phyloP scores from a whole-genome alignment of 1,139 yeast species.

The Spathaspora sp. region DNA sequence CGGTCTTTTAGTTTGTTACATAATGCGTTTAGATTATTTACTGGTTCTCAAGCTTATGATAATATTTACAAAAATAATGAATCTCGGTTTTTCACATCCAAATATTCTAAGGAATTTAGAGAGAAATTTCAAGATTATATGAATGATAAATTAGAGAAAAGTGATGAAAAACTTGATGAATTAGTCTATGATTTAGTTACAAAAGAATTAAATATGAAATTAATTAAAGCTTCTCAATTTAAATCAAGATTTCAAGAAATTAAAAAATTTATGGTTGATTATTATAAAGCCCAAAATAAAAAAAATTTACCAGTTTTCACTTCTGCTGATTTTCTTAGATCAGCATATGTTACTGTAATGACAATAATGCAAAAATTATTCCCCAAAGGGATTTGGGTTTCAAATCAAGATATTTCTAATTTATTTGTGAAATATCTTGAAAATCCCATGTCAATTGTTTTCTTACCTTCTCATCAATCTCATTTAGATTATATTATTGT shows the following conservation, averaged over 20 bases:
- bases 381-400: constrained; percentile 47
- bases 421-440: constrained; percentile 33
- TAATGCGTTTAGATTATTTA: constrained; percentile 32
- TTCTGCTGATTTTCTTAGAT: constrained; percentile 27
- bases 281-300: constrained; percentile 36
- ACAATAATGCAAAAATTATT: constrained; percentile 36
- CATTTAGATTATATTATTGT: constrained; percentile 66
- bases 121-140: constrained; percentile 29
- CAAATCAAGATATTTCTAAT: constrained; percentile 29
- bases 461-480: constrained; percentile 58
- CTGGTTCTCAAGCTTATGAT: constrained; percentile 25
- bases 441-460: constrained; percentile 46
- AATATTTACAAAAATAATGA: constrained; percentile 37
- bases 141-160: constrained; percentile 31
- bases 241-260: constrained; percentile 36
- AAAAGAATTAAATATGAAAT: constrained; percentile 41
- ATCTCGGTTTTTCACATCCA: constrained; percentile 36
- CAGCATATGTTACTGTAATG: constrained; percentile 42
- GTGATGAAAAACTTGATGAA: constrained; percentile 38
- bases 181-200: constrained; percentile 39
- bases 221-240: constrained; percentile 37
- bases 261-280: constrained; percentile 40
- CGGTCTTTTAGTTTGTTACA: constrained; percentile 31
- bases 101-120: constrained; percentile 30
- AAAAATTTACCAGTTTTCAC: constrained; percentile 37